Conservation (phyloP, 2,329 filamentous ascomycete species). For the Colletotrichum aenigma region DNA sequence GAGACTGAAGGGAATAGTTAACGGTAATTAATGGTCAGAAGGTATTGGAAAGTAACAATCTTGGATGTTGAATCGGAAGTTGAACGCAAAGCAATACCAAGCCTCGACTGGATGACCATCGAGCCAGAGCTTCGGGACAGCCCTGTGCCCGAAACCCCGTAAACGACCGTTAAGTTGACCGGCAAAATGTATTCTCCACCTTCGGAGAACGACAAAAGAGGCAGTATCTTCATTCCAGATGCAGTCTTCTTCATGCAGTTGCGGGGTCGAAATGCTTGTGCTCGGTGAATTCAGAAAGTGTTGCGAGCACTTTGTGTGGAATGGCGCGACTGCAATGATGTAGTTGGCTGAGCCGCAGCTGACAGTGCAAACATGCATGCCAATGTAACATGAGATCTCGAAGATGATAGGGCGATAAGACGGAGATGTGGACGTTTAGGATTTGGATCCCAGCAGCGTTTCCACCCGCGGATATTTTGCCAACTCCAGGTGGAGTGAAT, state of each 20-base stretch:
- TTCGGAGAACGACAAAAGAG: background rate
- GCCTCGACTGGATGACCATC: no score
- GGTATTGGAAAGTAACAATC: no score
- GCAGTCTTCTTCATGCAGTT: background rate
- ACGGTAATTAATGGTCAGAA: no score
- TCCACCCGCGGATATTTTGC: background rate
- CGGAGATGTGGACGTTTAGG: background rate
- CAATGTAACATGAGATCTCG: background rate
- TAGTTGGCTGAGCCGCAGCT: background rate
- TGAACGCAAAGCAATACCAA: no score
- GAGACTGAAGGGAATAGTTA: no score
- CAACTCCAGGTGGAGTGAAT: background rate
- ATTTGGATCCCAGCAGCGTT: background rate
- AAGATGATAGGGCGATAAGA: background rate
- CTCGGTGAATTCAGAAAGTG: background rate
- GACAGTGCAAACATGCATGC: background rate
- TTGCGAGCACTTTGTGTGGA: background rate
- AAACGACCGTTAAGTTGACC: background rate
- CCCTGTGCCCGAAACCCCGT: background rate
- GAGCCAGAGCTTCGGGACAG: no score
- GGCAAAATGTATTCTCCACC: background rate
- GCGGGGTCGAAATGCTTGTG: background rate
- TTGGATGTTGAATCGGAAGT: no score
- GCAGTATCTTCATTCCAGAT: background rate
- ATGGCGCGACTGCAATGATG: background rate